Evolutionary conservation across 805 yeast genomes (phyloP), one percentile per base, ranked within the genome.

Genomic region (Cyberlindnera americana): DNA sequence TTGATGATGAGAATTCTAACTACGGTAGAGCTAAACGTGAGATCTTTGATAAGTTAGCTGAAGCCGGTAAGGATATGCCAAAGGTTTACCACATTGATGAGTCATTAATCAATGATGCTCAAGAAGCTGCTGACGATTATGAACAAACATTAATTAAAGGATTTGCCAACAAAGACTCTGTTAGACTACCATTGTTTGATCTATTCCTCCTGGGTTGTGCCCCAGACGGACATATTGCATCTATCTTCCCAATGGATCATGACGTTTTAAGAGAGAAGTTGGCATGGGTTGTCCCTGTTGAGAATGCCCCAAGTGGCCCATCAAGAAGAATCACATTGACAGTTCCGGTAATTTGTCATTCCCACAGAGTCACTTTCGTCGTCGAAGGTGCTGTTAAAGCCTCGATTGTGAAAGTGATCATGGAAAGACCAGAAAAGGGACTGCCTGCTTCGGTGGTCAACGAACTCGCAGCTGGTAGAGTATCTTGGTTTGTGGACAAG

Each of bases 361-460:
- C 97, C 2, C 90, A 82, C 55, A 72, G 95, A 54, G 95, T 91
- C 17, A 82, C 96, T 0, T 91, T 91, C 61, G 97, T 91, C 28
- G 97, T 93, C 5, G 96, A 91, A 67, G 99, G 99, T 51, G 78
- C 90, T 32, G 87, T 95, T 18, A 91, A 91, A 65, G 96, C 96
- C 3, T 95, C 95, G 4, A 81, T 91, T 38, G 76, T 91, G 58
- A 81, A 87, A 58, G 85, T 83, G 11, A 90, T 91, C 41, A 84
- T 91, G 88, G 98, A 91, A 66, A 77, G 96, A 58, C 97, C 97
- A 3, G 98, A 93, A 59, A 89, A 89, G 68, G 96, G 96, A 1
- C 73, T 91, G 44, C 99, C 99, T 26, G 84, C 93, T 46, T 81
- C 93, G 44, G 83, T 91, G 43, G 96, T 91, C 40, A 90, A 90